Base-by-base conservation (phyloP, 345 rosid species). In the Eutrema yunnanense region DNA sequence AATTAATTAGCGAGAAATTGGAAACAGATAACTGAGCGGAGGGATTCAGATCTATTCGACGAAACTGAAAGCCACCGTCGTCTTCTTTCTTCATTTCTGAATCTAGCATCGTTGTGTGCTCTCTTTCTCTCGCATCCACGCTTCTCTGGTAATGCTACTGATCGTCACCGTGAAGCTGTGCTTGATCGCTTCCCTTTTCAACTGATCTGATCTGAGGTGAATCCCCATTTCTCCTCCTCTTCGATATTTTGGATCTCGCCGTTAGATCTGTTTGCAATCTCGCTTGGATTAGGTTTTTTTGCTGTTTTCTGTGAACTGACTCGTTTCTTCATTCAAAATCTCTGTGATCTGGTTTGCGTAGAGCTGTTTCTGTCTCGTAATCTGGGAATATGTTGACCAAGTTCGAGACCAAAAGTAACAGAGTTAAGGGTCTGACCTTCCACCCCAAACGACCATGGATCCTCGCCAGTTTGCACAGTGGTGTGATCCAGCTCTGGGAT, bases 401-500 rank as follows among this genome's bases (percentile, higher is more conserved):
- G 78, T 95, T 95, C 63, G 99, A 95, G 82, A 95, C 99, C 6
- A 95, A 92, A 93, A 95, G 99, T 75, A 90, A 90, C 75, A 82
- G 96, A 81, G 99, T 95, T 79, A 95, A 92, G 81, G 99, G 98
- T 12, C 87, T 95, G 68, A 95, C 91, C 79, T 95, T 95, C 75
- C 99, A 95, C 78, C 84, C 88, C 56, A 90, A 95, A 82, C 66
- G 99, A 74, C 99, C 98, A 55, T 95, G 99, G 99, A 92, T 95
- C 81, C 89, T 95, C 38, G 96, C 99, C 6, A 92, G 96, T 83
- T 96, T 95, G 51, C 99, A 92, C 83, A 95, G 97, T 52, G 99
- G 99, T 30, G 98, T 92, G 81, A 92, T 95, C 86, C 98, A 95
- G 88, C 88, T 92, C 57, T 95, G 98, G 99, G 99, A 95, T 79